Conservation (phyloP, 2,329 filamentous ascomycete species). For the Cladorrhinum sp. region DNA sequence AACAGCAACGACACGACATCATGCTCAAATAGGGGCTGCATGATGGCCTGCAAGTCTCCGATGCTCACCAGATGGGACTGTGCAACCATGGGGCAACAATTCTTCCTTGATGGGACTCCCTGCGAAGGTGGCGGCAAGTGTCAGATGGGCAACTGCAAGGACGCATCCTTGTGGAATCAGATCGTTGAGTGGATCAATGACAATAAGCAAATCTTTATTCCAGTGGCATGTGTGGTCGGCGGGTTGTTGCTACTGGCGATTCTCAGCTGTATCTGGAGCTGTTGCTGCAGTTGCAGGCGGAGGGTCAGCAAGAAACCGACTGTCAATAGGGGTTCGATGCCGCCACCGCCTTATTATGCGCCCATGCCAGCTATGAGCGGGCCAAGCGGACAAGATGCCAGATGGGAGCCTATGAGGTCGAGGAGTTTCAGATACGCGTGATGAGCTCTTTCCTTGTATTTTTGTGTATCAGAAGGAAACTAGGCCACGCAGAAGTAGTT, state of each 20-base stretch:
- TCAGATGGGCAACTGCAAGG: constrained; percentile 72
- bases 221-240: constrained; percentile 68
- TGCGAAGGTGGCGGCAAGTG: constrained; percentile 81
- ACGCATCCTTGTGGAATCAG: constrained; percentile 65
- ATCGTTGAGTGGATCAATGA: constrained; percentile 72
- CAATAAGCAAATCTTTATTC: constrained; percentile 81
- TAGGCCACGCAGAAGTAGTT: not conserved
- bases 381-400: constrained; percentile 3
- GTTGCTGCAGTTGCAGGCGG: constrained; percentile 48
- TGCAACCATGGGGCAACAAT: constrained; percentile 71
- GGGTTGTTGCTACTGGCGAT: constrained; percentile 68
- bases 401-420: constrained; percentile 23
- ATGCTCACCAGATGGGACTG: constrained; percentile 62
- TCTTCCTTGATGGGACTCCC: constrained; percentile 87
- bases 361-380: constrained; percentile 13
- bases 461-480: not conserved
- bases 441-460: constrained; percentile 3
- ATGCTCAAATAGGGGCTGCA: constrained; percentile 71
- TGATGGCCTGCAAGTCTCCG: constrained; percentile 71
- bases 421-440: constrained; percentile 26
- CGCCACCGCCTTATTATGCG: constrained; percentile 9
- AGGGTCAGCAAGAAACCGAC: constrained; percentile 3
- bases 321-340: not conserved
- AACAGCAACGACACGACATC: constrained; percentile 74
- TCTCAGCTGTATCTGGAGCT: constrained; percentile 61